These are phyloP conservation scores for Aspergillus incahuasiensis DNA, from an alignment of 495 filamentous ascomycete genomes.

Conservation along the genomic window DNA sequence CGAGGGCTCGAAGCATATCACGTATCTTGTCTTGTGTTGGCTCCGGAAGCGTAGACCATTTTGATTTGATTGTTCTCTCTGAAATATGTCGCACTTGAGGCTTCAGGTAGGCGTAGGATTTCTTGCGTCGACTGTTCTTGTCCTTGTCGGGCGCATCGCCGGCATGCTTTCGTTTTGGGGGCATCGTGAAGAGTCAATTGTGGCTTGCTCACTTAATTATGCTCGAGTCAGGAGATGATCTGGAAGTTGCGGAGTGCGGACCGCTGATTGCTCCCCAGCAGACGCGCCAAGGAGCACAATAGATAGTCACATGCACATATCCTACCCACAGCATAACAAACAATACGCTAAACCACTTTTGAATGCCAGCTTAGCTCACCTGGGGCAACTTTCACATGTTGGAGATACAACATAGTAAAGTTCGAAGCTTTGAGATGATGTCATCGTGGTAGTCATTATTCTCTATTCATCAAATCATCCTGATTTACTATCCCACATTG, in stretches of 20 bases:
- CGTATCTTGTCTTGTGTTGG: conserved; percentile 48
- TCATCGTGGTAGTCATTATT: conserved; percentile 5
- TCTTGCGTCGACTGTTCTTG: conserved; percentile 20
- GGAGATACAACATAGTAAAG: too few species aligned
- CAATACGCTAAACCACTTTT: conserved; percentile 11
- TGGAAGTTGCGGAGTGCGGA: not conserved
- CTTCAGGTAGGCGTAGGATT: conserved; percentile 43
- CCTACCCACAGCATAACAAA: not conserved
- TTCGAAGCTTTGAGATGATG: conserved; percentile 5
- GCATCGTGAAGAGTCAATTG: conserved; percentile 19
- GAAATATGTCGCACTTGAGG: conserved; percentile 49
- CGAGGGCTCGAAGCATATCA: conserved; percentile 48
- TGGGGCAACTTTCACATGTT: conserved; percentile 8
- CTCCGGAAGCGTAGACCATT: conserved; percentile 54
- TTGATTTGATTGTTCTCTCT: conserved; percentile 51
- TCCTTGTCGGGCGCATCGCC: conserved; percentile 21
- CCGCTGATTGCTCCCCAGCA: not conserved
- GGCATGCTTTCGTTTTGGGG: conserved; percentile 36
- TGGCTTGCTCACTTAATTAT: not conserved
- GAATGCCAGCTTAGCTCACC: not conserved
- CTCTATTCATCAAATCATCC: not conserved
- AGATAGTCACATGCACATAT: conserved; percentile 11
- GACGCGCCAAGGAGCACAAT: conserved; percentile 8
- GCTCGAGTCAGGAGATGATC: not conserved
- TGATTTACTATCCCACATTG: conserved; percentile 3